Evolutionary conservation across 805 yeast species (phyloP).

Genomic region (Candida jianshihensis): DNA sequence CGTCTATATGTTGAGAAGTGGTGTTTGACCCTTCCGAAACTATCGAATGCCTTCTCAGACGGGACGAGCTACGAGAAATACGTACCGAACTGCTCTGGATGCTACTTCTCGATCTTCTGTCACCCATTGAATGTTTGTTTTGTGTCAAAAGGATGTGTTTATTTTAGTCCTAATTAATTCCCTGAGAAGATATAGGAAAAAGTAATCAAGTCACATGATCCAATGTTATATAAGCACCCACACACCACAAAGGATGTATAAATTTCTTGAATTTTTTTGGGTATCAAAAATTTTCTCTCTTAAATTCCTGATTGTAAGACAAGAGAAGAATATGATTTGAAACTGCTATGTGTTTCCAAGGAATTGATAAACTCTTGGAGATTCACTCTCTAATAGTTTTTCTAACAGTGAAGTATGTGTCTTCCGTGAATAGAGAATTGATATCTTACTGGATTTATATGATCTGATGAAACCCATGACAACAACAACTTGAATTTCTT

Average conservation of each 20-base stretch:
- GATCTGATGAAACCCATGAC: slow-evolving; percentile 35
- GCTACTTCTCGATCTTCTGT: not conserved
- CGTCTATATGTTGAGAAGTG: slow-evolving; percentile 33
- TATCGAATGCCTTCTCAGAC: slow-evolving; percentile 26
- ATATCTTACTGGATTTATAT: not conserved
- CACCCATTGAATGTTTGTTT: not conserved
- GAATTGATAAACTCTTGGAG: too few relatives aligned
- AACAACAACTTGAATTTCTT: slow-evolving; percentile 59
- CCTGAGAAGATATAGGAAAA: too few relatives aligned
- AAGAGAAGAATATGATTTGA: too few relatives aligned
- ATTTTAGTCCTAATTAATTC: too few relatives aligned
- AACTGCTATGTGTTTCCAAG: too few relatives aligned
- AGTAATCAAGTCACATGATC: too few relatives aligned
- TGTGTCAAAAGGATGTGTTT: too few relatives aligned
- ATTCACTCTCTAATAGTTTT: too few relatives aligned
- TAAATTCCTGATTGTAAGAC: too few relatives aligned
- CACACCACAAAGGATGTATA: slow-evolving; percentile 1
- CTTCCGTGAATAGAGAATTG: not conserved
- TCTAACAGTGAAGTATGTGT: not conserved
- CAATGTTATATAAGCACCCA: slow-evolving; percentile 1
- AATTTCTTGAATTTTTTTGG: not conserved
- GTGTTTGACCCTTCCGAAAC: slow-evolving; percentile 23
- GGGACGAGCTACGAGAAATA: slow-evolving; percentile 18
- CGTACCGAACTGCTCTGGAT: not conserved
- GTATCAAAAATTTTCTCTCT: not conserved